Base-by-base conservation (phyloP, 2,329 filamentous ascomycete species). In the Clarireedia paspali region DNA sequence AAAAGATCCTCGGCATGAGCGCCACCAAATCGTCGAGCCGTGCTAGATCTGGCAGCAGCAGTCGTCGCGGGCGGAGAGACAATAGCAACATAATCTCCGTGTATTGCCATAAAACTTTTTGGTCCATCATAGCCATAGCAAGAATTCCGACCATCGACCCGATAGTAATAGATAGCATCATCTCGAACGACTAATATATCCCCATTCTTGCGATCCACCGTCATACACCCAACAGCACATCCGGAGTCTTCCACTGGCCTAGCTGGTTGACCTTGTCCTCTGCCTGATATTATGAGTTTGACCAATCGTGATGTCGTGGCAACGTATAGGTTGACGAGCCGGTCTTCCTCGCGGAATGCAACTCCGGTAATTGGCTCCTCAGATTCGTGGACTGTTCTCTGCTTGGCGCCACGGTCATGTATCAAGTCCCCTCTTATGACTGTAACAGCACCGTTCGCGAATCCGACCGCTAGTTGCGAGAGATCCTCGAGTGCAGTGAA, bases 301-400 rank as follows among this genome's bases (percentile, higher is more conserved):
- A 96, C 75, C 56, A 99, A 90, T 46, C 90, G 84, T 30, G 84
- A 87, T 0, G 91, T 96, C 0, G 94, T 99, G 3, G 91, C 89
- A 55, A 99, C 88, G 70, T 96, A 97, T 0, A 99, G 77, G 0
- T 88, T 92, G 2, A 88, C 94, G 44, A 81, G 66, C 61, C 74
- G 77, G 6, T 58, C 73, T 52, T 85, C 82, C 46, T 78, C 76
- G 46, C 77, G 73, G 59, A 96, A 87, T 67, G 94, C 88, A 14
- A 99, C 84, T 1, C 91, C 92, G 0, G 94, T 99, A 9, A 99
- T 85, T 0, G 94, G 95, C 70, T 99, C 94, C 65, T 97, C 91
- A 0, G 91, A 96, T 69, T 99, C 94, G 72, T 95, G 94, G 9
- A 99, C 89, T 36, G 92, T 94, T 53, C 94, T 84, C 70, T 99